phyloP scores from a whole-genome alignment of 106 monocot genomes.

The Phalaenopsis aphrodite region DNA sequence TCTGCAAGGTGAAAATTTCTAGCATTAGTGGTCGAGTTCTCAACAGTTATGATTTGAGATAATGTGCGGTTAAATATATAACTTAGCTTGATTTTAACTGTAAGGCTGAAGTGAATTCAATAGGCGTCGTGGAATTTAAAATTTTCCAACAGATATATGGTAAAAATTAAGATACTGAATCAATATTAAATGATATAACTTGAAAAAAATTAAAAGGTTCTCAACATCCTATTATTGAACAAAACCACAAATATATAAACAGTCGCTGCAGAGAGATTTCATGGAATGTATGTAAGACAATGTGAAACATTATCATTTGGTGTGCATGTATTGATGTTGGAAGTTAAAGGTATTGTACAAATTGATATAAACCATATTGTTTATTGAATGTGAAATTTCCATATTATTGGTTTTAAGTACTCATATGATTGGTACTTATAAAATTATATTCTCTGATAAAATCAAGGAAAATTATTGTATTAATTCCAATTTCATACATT shows the following conservation, averaged over 20 bases:
- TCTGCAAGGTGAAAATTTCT: conserved; percentile 40
- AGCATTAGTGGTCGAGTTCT: neutral
- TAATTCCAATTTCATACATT: no score
- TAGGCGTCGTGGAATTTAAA: neutral
- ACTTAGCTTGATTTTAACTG: neutral
- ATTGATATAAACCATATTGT: neutral
- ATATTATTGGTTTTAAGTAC: neutral
- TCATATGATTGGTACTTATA: neutral
- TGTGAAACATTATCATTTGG: neutral
- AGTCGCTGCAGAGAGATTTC: neutral
- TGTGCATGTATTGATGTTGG: neutral
- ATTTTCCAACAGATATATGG: neutral
- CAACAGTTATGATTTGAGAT: no score
- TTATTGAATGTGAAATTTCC: neutral
- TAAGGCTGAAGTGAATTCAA: neutral
- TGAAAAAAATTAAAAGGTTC: neutral
- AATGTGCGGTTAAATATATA: no score
- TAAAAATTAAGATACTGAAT: neutral
- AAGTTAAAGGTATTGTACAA: neutral
- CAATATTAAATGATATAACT: neutral
- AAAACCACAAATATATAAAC: neutral
- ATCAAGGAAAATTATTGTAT: no score
- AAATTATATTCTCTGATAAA: no score
- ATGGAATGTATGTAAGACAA: neutral
- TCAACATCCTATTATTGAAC: neutral